Conservation (phyloP, 192 early-diverging fungal genomes). For the Coemansia aciculifera region DNA sequence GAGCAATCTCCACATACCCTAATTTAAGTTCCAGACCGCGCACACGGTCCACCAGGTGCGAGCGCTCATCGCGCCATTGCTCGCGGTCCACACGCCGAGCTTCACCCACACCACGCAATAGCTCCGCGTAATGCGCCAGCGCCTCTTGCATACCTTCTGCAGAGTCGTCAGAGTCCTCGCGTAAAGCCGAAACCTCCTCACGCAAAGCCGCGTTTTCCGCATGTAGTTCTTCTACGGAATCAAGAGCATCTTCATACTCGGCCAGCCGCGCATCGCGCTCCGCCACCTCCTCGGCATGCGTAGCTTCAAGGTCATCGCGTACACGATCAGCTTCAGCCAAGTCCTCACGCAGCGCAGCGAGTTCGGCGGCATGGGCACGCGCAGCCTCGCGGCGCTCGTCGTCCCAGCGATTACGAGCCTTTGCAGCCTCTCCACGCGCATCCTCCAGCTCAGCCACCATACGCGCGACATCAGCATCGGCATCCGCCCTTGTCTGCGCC, state of each 20-base stretch:
- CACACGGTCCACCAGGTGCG: slow-evolving; percentile 19
- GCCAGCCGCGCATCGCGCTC: slow-evolving; percentile 24
- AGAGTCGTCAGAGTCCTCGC: slow-evolving; percentile 7
- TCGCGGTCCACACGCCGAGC: slow-evolving; percentile 29
- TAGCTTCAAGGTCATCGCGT: not conserved
- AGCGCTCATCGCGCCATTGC: slow-evolving; percentile 37
- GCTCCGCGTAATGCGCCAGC: slow-evolving; percentile 24
- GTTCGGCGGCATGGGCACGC: slow-evolving; percentile 19
- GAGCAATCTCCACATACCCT: not conserved
- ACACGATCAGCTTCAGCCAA: not conserved
- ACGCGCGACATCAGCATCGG: slow-evolving; percentile 35
- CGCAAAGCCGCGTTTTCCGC: slow-evolving; percentile 20
- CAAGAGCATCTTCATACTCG: not conserved
- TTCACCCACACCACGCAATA: slow-evolving; percentile 30
- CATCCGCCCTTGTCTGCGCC: slow-evolving; percentile 32
- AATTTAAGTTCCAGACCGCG: not conserved
- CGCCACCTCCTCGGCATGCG: not conserved
- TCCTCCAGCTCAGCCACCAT: slow-evolving; percentile 27
- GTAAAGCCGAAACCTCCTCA: slow-evolving; percentile 20
- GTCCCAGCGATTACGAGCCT: slow-evolving; percentile 15
- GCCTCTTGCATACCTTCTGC: slow-evolving; percentile 13
- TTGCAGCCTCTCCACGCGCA: slow-evolving; percentile 15
- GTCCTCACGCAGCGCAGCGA: slow-evolving; percentile 6
- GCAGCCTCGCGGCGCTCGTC: slow-evolving; percentile 29
- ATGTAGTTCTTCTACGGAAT: slow-evolving; percentile 17